Base-by-base conservation (phyloP, 345 rosid species). In the Atalantia buxifolia region DNA sequence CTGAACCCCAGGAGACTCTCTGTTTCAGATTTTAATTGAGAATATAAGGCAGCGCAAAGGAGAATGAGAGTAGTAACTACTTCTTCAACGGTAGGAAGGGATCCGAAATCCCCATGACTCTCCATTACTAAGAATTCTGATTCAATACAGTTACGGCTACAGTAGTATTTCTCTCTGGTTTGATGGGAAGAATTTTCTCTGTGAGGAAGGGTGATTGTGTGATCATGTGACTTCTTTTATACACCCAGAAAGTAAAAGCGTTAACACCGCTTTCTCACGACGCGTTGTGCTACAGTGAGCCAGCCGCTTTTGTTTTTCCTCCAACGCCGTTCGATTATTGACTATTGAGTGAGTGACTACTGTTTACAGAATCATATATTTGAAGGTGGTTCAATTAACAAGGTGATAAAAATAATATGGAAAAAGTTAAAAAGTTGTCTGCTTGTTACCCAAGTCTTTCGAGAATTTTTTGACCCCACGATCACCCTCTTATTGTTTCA, bases 91-190 rank as follows among this genome's bases (percentile, higher is more conserved):
- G 53, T 62, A 7, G 81, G 79, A 35, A 66, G 74, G 79, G 78
- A 80, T 38, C 82, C 75, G 75, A 3, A 71, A 14, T 83, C 84
- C 21, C 76, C 81, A 9, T 53, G 60, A 31, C 22, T 7, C 16
- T 14, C 63, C 75, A 55, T 71, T 53, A 45, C 1, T 45, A 45
- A 45, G 14, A 45, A 45, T 45, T 45, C 25, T 55, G 62, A 30
- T 63, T 28, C 38, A 30, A 45, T 3, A 12, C 0, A 45, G 50
- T 13, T 45, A 30, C 38, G 7, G 31, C 66, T 53, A 27, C 50
- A 45, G 18, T 45, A 18, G 3, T 45, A 42, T 45, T 45, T 30
- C 12, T 66, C 27, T 35, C 62, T 30, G 62, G 9, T 21, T 35
- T 66, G 16, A 66, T 36, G 1, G 27, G 69, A 22, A 53, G 25